A percentile compares a stretch with the other conserved stretches of the same genome.
Evolutionary conservation across 805 yeast genomes (phyloP).

Genomic region (Tetrapisispora phaffii): DNA sequence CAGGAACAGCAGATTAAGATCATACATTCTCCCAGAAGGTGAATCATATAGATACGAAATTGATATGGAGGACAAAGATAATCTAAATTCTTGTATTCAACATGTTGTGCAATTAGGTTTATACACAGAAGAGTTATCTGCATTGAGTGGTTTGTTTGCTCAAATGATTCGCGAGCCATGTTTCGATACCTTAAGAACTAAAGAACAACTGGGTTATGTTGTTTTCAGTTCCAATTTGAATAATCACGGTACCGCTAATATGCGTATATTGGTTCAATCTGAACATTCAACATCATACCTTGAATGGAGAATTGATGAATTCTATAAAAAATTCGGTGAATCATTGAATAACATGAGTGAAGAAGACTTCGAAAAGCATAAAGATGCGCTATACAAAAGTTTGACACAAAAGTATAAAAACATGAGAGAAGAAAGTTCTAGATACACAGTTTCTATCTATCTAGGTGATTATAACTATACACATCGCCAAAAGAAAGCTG

Average conservation of each 20-base stretch:
- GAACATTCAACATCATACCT: constrained; percentile 68
- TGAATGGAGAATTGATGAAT: constrained; percentile 65
- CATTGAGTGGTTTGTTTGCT: constrained; percentile 53
- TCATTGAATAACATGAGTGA: constrained; percentile 43
- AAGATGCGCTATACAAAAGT: constrained; percentile 54
- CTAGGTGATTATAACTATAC: constrained; percentile 74
- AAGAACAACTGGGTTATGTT: constrained; percentile 91
- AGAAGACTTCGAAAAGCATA: constrained; percentile 59
- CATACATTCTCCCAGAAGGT: constrained; percentile 34
- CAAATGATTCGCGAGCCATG: constrained; percentile 80
- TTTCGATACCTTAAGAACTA: constrained; percentile 80
- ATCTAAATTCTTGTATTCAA: constrained; percentile 78
- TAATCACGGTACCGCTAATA: constrained; percentile 50
- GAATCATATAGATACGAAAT: constrained; percentile 39
- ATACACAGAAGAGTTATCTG: constrained; percentile 35
- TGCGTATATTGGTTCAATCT: constrained; percentile 71
- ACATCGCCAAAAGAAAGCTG: constrained; percentile 47
- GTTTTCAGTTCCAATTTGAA: constrained; percentile 69
- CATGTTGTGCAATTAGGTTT: constrained; percentile 61
- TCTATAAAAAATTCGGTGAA: constrained; percentile 41
- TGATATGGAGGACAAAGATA: constrained; percentile 49
- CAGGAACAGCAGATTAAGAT: constrained; percentile 28
- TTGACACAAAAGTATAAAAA: constrained; percentile 68
- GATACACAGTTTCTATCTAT: constrained; percentile 58
- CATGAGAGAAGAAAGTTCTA: constrained; percentile 60